These are phyloP conservation scores for Noccaea caerulescens DNA, from an alignment of 345 rosid species.

Conservation along the genomic window DNA sequence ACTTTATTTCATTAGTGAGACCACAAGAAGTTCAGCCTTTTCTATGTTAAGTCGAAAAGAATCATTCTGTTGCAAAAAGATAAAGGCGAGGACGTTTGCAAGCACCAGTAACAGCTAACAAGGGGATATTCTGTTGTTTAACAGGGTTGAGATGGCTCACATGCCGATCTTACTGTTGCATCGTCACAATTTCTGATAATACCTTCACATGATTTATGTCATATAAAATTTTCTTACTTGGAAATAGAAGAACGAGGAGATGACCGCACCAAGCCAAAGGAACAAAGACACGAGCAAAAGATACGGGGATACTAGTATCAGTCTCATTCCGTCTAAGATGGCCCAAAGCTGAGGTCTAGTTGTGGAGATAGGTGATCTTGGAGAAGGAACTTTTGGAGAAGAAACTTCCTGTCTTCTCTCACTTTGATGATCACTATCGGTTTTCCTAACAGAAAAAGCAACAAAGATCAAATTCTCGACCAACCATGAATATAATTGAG, in stretches of 20 bases:
- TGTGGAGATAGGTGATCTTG: constrained; percentile 51
- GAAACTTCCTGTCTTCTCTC: constrained; percentile 48
- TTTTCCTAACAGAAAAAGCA: constrained; percentile 50
- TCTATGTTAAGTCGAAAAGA: constrained; percentile 8
- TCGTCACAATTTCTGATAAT: neutral
- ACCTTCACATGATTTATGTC: neutral
- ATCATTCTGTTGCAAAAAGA: neutral
- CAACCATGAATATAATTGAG: constrained; percentile 17
- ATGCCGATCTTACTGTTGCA: constrained; percentile 11
- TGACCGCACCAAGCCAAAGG: constrained; percentile 95
- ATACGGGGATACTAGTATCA: constrained; percentile 79
- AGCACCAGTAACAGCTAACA: neutral
- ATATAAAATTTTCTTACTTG: constrained; percentile 55
- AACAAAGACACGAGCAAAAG: constrained; percentile 75
- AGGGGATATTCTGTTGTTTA: too few relatives aligned
- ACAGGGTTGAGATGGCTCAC: constrained; percentile 1
- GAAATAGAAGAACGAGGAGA: constrained; percentile 95
- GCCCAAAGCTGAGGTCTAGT: constrained; percentile 69
- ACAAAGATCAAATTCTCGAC: constrained; percentile 29
- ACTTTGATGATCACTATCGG: constrained; percentile 50
- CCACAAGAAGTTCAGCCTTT: neutral
- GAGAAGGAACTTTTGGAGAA: constrained; percentile 50
- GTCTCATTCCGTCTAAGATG: constrained; percentile 78
- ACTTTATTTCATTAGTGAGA: constrained; percentile 26
- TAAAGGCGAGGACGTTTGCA: neutral